A percentile compares a stretch with the other conserved stretches of the same genome.
These are phyloP conservation scores for Hordeum marinum DNA, from an alignment of 176 grass and related monocot species.

Conservation along the genomic window DNA sequence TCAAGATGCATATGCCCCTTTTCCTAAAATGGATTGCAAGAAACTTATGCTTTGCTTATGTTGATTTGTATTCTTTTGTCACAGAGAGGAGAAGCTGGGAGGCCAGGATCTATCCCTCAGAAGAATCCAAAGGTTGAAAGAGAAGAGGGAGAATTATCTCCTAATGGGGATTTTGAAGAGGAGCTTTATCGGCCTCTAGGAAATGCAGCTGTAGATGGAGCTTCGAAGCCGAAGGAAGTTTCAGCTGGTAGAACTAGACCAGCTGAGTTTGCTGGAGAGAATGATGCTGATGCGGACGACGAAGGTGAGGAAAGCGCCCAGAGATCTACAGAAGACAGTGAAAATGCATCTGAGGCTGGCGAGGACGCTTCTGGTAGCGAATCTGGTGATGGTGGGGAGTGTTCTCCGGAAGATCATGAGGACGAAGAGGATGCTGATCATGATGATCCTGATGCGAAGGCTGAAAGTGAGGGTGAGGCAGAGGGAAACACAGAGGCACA, in stretches of 20 bases:
- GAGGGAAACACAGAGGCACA: conserved; percentile 37
- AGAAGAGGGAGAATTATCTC: conserved; percentile 77
- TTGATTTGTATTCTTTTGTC: conserved; percentile 19
- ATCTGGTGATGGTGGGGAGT: conserved; percentile 63
- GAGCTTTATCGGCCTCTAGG: conserved; percentile 44
- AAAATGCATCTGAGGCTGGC: conserved; percentile 67
- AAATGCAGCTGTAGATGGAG: conserved; percentile 4
- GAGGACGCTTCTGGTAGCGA: conserved; percentile 64
- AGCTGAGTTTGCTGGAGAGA: conserved; percentile 39
- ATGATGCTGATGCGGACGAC: conserved; percentile 66
- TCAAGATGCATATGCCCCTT: not conserved
- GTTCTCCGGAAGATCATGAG: conserved; percentile 50
- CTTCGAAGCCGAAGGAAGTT: conserved; percentile 22
- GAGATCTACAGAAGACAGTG: conserved; percentile 59
- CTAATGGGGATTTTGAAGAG: conserved; percentile 57
- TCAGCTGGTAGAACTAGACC: conserved; percentile 22
- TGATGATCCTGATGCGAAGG: conserved; percentile 57
- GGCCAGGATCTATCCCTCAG: conserved; percentile 3
- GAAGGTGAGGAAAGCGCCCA: conserved; percentile 59
- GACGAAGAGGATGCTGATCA: conserved; percentile 56
- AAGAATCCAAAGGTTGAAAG: conserved; percentile 47
- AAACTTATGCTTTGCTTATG: conserved; percentile 14
- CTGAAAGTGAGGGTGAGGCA: conserved; percentile 59
- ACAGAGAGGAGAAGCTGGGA: conserved; percentile 24
- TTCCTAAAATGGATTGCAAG: not conserved